A percentile compares a stretch with the other conserved stretches of the same genome.
These are phyloP conservation scores for Apiospora saccharicola DNA, from an alignment of 2,329 filamentous ascomycete species.

Conservation along the genomic window DNA sequence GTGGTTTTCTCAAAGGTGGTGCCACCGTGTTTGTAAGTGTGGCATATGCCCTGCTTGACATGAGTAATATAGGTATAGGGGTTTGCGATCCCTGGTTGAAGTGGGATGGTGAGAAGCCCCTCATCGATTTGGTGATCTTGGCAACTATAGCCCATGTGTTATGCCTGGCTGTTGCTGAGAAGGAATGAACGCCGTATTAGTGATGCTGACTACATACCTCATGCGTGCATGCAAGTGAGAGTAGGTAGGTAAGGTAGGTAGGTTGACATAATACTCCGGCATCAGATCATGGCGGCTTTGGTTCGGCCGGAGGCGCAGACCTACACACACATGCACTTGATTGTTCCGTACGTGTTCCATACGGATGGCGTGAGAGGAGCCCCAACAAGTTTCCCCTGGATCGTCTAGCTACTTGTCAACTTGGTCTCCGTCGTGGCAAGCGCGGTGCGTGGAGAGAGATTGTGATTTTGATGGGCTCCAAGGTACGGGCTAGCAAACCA, in stretches of 20 bases:
- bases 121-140: slow-evolving; percentile 6
- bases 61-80: background rate
- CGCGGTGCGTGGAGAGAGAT: slow-evolving; percentile 12
- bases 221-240: background rate
- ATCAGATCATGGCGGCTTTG: background rate
- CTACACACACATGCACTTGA: background rate
- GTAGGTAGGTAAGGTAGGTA: background rate
- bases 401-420: background rate
- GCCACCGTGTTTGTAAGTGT: background rate
- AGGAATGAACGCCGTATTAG: background rate
- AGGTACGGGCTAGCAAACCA: background rate
- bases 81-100: background rate
- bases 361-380: background rate
- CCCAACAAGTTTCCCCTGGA: slow-evolving; percentile 18
- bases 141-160: background rate
- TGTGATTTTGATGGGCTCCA: slow-evolving; percentile 20
- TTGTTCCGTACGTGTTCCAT: background rate
- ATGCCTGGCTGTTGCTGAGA: background rate
- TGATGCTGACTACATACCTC: background rate
- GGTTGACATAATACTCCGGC: background rate
- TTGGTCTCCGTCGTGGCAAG: background rate
- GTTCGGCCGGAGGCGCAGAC: background rate
- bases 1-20: background rate
- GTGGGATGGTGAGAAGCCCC: background rate
- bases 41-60: background rate